Conservation (phyloP, 176 grass and related monocot genomes). For the Saccharum officinarum region DNA sequence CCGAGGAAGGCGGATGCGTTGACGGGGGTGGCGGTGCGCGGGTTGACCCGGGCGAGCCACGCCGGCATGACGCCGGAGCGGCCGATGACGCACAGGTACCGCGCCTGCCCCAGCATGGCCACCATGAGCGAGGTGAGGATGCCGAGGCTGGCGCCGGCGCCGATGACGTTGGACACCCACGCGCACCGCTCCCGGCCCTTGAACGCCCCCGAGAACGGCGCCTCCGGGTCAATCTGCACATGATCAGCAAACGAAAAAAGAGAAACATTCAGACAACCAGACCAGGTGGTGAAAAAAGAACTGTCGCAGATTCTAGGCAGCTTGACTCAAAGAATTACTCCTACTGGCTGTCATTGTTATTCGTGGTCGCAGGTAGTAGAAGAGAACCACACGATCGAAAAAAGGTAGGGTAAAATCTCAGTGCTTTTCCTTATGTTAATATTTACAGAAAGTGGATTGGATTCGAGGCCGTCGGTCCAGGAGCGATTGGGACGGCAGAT, state of each 20-base stretch:
- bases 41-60: slow-evolving; percentile 82
- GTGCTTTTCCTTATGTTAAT: not conserved
- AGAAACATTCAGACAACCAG: not conserved
- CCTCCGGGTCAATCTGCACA: slow-evolving; percentile 78
- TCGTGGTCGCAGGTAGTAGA: not conserved
- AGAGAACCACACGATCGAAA: not conserved
- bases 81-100: slow-evolving; percentile 93
- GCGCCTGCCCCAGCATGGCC: slow-evolving; percentile 86
- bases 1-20: slow-evolving; percentile 88
- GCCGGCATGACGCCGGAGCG: slow-evolving; percentile 75
- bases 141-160: slow-evolving; percentile 72
- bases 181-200: slow-evolving; percentile 47
- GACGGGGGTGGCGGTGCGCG: slow-evolving; percentile 69
- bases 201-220: slow-evolving; percentile 88
- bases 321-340: not conserved
- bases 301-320: no score
- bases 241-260: not conserved
- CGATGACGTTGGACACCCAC: slow-evolving; percentile 93
- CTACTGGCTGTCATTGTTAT: not conserved
- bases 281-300: not conserved
- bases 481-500: slow-evolving; percentile 29
- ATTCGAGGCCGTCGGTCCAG: not conserved
- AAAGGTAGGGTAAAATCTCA: not conserved
- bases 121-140: slow-evolving; percentile 92
- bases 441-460: not conserved